A percentile compares a stretch with the other conserved stretches of the same genome.
phyloP scores from a whole-genome alignment of 2,329 filamentous ascomycete genomes.

The Monilinia polystroma region DNA sequence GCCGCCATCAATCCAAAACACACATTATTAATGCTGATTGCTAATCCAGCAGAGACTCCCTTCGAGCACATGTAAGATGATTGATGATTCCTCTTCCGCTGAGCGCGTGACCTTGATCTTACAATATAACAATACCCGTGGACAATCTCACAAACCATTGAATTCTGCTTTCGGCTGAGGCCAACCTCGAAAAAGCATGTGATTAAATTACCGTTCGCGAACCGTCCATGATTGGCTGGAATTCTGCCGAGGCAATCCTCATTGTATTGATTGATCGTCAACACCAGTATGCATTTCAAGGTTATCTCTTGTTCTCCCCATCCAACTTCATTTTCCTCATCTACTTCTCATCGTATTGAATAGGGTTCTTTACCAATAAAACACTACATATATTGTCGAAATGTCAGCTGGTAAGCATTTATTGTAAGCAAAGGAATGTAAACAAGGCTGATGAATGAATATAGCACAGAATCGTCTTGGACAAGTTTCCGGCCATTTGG shows the following conservation, averaged over 20 bases:
- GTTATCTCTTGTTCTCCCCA: not conserved
- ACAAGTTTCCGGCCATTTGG: conserved; percentile 62
- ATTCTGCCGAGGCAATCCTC: conserved; percentile 23
- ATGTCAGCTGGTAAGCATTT: conserved; percentile 37
- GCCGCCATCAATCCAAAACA: not conserved
- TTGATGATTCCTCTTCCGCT: not conserved
- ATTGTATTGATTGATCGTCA: conserved; percentile 2
- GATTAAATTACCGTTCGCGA: conserved; percentile 1
- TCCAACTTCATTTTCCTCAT: not conserved
- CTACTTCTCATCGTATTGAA: conserved; percentile 1
- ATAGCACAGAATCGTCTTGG: conserved; percentile 41
- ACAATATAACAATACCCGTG: not conserved
- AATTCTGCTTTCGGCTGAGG: conserved; percentile 18
- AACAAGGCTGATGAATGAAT: conserved; percentile 29
- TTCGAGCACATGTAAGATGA: not conserved
- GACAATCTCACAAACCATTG: not conserved
- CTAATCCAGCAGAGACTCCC: not conserved
- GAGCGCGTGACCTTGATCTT: not conserved
- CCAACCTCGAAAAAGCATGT: conserved; percentile 21
- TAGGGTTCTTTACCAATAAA: not conserved
- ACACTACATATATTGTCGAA: not conserved
- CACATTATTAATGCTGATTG: not conserved
- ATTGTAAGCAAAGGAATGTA: conserved; percentile 13
- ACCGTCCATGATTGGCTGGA: conserved; percentile 18
- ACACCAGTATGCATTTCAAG: not conserved